Evolutionary conservation across 768 basidiomycete genomes (phyloP), one percentile per base, ranked within the genome.

Genomic region (Podaxis sp.): DNA sequence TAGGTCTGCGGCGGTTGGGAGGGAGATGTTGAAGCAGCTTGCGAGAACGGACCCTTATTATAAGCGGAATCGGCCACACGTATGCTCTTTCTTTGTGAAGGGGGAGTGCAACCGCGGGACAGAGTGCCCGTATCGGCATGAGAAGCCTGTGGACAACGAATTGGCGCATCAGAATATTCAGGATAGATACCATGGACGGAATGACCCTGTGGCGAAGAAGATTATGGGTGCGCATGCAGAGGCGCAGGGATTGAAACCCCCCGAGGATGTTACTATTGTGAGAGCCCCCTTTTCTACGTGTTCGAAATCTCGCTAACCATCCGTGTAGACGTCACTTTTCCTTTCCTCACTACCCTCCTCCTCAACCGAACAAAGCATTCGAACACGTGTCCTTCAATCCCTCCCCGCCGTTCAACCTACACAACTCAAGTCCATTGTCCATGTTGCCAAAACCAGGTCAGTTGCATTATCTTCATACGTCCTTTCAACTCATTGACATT

Each of bases 41-140:
- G 97, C 97, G 24, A 85, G 96, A 66, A 93, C 92, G 33, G 96
- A 98, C 69, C 97, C 97, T 0, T 94, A 94, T 73, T 98, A 98
- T 79, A 97, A 98, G 75, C 88, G 96, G 61, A 99, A 98, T 76
- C 79, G 91, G 59, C 94, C 97, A 51, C 91, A 98, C 66, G 71
- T 97, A 13, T 99, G 97, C 74, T 93, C 92, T 2, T 98, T 98
- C 83, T 98, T 89, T 71, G 88, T 83, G 55, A 99, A 98, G 76
- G 97, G 97, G 0, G 91, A 96, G 59, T 99, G 97, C 73, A 93
- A 82, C 43, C 86, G 97, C 47, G 97, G 97, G 6, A 76, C 78
- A 13, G 94, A 96, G 63, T 99, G 97, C 73, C 97, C 97, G 1
- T 98, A 94, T 74, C 91, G 96, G 64, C 96, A 98, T 69, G 97